Evolutionary conservation across 495 filamentous ascomycete species (phyloP).

Genomic region (Podospora anserina): DNA sequence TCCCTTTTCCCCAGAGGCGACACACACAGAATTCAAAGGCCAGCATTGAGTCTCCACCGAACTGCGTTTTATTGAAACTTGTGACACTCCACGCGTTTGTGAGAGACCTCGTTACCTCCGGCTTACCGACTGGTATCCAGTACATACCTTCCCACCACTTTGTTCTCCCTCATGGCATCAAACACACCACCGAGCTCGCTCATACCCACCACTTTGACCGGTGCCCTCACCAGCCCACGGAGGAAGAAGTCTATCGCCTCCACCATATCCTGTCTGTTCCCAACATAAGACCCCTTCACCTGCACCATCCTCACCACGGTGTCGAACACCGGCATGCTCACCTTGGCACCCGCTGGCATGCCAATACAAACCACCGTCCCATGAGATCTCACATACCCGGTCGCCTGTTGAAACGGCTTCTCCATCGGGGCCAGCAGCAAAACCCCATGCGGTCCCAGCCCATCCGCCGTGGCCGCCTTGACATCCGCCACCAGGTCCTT

Average conservation of each 20-base stretch:
- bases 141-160: slow-evolving; percentile 84
- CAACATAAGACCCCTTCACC: slow-evolving; percentile 89
- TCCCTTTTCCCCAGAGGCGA: too few species aligned
- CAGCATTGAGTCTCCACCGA: too few species aligned
- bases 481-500: slow-evolving; percentile 78
- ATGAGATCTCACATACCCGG: slow-evolving; percentile 71
- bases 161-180: slow-evolving; percentile 63
- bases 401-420: slow-evolving; percentile 88
- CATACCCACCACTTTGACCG: slow-evolving; percentile 76
- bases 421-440: slow-evolving; percentile 78
- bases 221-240: slow-evolving; percentile 75
- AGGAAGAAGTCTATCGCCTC: slow-evolving; percentile 86
- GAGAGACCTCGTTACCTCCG: background rate
- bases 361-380: slow-evolving; percentile 79
- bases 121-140: slow-evolving; percentile 57
- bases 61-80: too few species aligned
- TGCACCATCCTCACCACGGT: slow-evolving; percentile 79
- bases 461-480: slow-evolving; percentile 65
- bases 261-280: slow-evolving; percentile 73
- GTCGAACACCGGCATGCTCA: slow-evolving; percentile 78
- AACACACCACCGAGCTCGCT: slow-evolving; percentile 71
- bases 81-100: background rate
- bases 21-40: too few species aligned
- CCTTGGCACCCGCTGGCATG: slow-evolving; percentile 69
- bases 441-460: slow-evolving; percentile 80